Conservation (phyloP, 2,329 filamentous ascomycete genomes). For the Cephalotrichum gorgonifer region DNA sequence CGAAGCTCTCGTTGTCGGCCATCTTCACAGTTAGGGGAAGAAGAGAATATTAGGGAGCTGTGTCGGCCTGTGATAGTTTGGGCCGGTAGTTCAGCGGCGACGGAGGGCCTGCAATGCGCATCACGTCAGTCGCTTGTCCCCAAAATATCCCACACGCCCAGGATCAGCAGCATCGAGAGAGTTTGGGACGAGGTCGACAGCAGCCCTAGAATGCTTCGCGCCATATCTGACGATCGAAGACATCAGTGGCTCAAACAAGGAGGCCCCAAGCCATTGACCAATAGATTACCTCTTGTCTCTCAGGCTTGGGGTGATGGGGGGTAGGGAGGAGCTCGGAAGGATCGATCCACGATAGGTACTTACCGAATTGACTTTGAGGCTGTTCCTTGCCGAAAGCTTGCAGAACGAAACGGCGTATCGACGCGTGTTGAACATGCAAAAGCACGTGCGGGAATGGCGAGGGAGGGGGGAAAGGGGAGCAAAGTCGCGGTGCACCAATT, state of each 20-base stretch:
- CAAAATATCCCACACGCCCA: background rate
- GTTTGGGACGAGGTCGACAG: background rate
- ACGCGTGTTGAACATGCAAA: background rate
- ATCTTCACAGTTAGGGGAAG: conserved; percentile 18
- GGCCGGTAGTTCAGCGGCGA: no score
- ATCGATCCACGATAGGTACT: background rate
- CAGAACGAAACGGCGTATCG: no score
- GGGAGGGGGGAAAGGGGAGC: background rate
- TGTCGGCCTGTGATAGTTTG: no score
- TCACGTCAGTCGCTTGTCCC: background rate
- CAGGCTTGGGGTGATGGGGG: background rate
- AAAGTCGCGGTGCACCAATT: background rate
- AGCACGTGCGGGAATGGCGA: background rate
- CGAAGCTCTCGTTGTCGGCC: conserved; percentile 37
- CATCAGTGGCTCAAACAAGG: background rate
- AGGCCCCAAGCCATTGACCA: no score
- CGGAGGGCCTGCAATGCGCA: background rate
- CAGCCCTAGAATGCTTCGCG: background rate
- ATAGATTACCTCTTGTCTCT: no score
- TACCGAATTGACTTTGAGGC: background rate
- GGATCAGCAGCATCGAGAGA: background rate
- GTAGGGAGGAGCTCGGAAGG: background rate
- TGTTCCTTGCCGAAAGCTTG: background rate
- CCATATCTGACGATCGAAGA: background rate
- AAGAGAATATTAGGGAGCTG: no score